Evolutionary conservation across 306 rosid genomes (phyloP), one percentile per base, ranked within the genome.

Genomic region (Trichosanthes cucumerina): DNA sequence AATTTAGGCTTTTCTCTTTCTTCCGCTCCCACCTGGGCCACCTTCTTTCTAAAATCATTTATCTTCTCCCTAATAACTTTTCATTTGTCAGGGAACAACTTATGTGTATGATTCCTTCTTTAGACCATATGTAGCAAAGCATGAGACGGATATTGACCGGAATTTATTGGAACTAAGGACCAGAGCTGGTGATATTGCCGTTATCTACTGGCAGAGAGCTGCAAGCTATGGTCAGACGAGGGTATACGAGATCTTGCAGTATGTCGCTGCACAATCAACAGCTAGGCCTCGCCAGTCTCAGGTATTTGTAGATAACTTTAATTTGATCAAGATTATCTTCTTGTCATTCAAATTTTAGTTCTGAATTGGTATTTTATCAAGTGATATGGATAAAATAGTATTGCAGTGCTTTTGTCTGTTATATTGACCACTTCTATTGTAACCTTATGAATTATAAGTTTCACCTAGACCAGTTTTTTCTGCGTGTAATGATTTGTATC

Each of bases 91-190:
- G 97, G 97, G 98, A 64, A 92, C 98, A n/a, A 83, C 91, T 4
- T 92, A 88, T 84, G 98, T 93, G 50, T 93, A 92, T 57, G 94
- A 90, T 82, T 88, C 97, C 79, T 94, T 94, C 97, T 94, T 94
- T 76, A 85, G 87, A 84, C 98, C 98, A 8, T 94, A 90, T 80
- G 83, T 94, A 46, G 89, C 91, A 0, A 87, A 90, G 85, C 98
- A 93, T 52, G 98, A 93, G 88, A 76, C 83, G 5, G 98, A 93
- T 59, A 93, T 93, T 75, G 98, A 93, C 84, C 90, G 91, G 71
- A 92, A 78, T 83, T 86, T 93, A 86, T 75, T 87, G 90, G 97
- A 93, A 79, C 86, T 93, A 58, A 92, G 86, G 85, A 92, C 94
- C 52, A 90, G 96, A 81, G 97, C 96, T 12, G 97, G 92, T 54